Evolutionary conservation across 805 yeast species (phyloP).

Genomic region (Candida gorgasii): DNA sequence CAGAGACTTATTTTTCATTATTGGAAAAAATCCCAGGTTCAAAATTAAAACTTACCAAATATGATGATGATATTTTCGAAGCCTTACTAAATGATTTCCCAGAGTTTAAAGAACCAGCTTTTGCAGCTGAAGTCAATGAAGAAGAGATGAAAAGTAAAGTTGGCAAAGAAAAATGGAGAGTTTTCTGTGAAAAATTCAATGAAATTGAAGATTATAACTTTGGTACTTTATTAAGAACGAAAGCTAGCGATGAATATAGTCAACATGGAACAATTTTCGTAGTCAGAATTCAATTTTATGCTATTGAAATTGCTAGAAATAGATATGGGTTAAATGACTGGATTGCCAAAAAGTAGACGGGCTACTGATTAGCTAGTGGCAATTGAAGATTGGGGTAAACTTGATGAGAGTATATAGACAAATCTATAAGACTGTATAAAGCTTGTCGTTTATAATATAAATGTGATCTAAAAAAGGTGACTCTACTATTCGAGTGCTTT

Average conservation of each 20-base stretch:
- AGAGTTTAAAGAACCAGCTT: slow-evolving; percentile 68
- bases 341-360: slow-evolving; percentile 37
- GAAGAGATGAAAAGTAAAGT: slow-evolving; percentile 74
- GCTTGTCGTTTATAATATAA: too few species aligned
- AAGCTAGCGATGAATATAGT: slow-evolving; percentile 69
- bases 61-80: slow-evolving; percentile 69
- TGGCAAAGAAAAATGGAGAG: slow-evolving; percentile 92
- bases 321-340: slow-evolving; percentile 90
- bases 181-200: slow-evolving; percentile 79
- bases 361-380: too few species aligned
- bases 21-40: slow-evolving; percentile 77
- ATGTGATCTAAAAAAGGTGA: too few species aligned
- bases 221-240: slow-evolving; percentile 88
- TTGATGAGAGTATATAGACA: too few species aligned
- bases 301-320: slow-evolving; percentile 92
- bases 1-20: slow-evolving; percentile 89
- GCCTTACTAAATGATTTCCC: slow-evolving; percentile 75
- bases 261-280: slow-evolving; percentile 85
- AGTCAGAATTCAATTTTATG: slow-evolving; percentile 92
- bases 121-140: slow-evolving; percentile 63
- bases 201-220: slow-evolving; percentile 89
- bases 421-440: too few species aligned
- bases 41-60: slow-evolving; percentile 67
- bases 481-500: too few species aligned
- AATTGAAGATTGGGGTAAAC: too few species aligned